Base-by-base conservation (phyloP, 2,329 filamentous ascomycete species). In the Byssochlamys sp. region DNA sequence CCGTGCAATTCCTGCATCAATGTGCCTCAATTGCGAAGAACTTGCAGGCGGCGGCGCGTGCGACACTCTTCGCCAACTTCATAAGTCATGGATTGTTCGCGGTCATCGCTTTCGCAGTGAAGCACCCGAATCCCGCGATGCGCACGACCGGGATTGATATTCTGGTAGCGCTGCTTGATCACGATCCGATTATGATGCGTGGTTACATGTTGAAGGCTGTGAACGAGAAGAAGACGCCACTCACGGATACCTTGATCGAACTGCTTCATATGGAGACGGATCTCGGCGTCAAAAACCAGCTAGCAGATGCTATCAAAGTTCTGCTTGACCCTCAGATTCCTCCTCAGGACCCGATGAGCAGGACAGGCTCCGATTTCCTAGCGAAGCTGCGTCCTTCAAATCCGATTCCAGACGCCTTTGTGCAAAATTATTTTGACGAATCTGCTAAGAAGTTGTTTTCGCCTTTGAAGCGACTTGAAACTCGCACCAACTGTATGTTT, bases 11-110 rank as follows among this genome's bases (percentile, higher is more conserved):
- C 72, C 94, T 99, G 59, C 91, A 97, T 72, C 91, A 97, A 72
- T 97, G 92, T 75, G 95, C 91, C 64, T 84, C 86, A 2, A 94
- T 97, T 66, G 90, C 91, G 1, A 99, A 99, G 77, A 96, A 91
- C 67, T 80, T 99, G 19, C 94, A 97, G 70, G 88, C 88, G 1
- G 88, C 87, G 27, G 86, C 85, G 6, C 84, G 94, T 59, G 87
- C 89, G 61, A 86, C 85, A 25, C 78, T 99, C 14, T 96, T 95
- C 74, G 87, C 88, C 68, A 95, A 95, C 70, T 95, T 97, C 70
- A 86, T 97, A 62, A 82, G 82, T 53, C 87, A 95, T 66, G 94
- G 94, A 9, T 82, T 99, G 6, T 84, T 97, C 58, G 83, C 85
- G 31, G 91, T 97, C 58, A 92, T 99, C 63, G 90, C 91, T 60